Conservation (phyloP, 768 basidiomycete species). For the Sporobolomyces pararoseus region DNA sequence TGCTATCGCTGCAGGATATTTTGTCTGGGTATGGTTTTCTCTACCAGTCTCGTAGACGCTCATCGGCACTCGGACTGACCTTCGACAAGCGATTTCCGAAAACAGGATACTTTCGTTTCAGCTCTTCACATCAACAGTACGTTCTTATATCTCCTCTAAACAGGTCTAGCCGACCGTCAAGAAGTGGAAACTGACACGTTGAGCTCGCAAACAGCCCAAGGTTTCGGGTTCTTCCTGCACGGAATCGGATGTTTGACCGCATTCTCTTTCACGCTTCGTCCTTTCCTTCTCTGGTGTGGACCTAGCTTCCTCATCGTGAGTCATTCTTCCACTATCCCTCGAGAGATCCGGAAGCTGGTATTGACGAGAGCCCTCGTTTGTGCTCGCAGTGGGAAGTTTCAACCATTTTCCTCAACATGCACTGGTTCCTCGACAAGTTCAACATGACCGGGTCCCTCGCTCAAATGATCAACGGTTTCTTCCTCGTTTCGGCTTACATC, state of each 20-base stretch:
- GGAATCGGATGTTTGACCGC: conserved; percentile 35
- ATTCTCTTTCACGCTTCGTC: conserved; percentile 36
- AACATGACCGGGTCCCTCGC: conserved; percentile 26
- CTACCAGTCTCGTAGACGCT: background rate
- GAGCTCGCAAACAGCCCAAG: conserved; percentile 18
- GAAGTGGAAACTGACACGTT: background rate
- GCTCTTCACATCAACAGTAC: conserved; percentile 18
- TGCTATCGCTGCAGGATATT: conserved; percentile 40
- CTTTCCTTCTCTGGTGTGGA: conserved; percentile 40
- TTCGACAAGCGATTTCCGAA: no score
- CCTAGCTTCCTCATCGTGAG: conserved; percentile 39
- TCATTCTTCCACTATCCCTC: background rate
- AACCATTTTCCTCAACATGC: conserved; percentile 42
- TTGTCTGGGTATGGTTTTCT: conserved; percentile 27
- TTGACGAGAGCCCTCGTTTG: no score
- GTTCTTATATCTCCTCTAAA: background rate
- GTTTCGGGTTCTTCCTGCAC: conserved; percentile 40
- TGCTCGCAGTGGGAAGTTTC: conserved; percentile 42
- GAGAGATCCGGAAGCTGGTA: no score
- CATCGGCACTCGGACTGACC: no score
- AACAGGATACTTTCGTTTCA: conserved; percentile 33
- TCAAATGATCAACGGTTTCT: conserved; percentile 39
- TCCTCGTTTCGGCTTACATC: conserved; percentile 36
- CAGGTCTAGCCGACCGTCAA: background rate
- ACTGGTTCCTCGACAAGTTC: conserved; percentile 42